A percentile compares a stretch with the other conserved stretches of the same genome.
phyloP scores from a whole-genome alignment of 2,329 filamentous ascomycete species.

The Epichloe festucae region DNA sequence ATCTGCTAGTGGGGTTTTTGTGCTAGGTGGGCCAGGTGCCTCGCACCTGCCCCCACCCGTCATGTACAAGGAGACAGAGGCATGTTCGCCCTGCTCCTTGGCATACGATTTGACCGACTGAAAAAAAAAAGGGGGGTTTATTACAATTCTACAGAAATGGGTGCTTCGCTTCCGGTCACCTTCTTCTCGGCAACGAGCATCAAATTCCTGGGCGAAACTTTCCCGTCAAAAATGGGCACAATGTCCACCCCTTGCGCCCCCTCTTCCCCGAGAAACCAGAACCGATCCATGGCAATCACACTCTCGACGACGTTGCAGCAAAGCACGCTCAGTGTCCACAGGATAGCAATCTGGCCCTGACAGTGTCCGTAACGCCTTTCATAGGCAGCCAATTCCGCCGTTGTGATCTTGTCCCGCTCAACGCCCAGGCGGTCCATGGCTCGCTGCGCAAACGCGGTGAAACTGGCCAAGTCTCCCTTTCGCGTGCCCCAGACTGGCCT shows the following conservation, averaged over 20 bases:
- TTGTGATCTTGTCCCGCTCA: slow-evolving; percentile 6
- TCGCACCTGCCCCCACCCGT: too few species aligned
- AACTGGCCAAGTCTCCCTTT: slow-evolving; percentile 16
- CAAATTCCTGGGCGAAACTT: slow-evolving; percentile 14
- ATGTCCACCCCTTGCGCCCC: slow-evolving; percentile 12
- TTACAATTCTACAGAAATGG: too few species aligned
- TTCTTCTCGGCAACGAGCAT: slow-evolving; percentile 9
- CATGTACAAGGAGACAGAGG: too few species aligned
- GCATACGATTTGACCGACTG: too few species aligned
- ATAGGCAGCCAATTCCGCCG: slow-evolving; percentile 13
- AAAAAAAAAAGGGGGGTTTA: too few species aligned
- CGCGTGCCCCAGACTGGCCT: slow-evolving; percentile 18
- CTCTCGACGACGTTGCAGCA: slow-evolving; percentile 22
- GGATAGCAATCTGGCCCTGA: slow-evolving; percentile 16
- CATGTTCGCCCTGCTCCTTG: too few species aligned
- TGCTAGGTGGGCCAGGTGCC: too few species aligned
- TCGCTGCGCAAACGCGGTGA: slow-evolving; percentile 14
- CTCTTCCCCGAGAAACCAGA: slow-evolving; percentile 17
- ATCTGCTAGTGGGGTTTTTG: too few species aligned
- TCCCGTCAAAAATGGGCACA: slow-evolving; percentile 15
- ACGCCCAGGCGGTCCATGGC: slow-evolving; percentile 14
- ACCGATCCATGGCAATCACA: slow-evolving; percentile 18
- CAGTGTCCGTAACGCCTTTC: slow-evolving; percentile 12
- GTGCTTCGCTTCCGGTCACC: too few species aligned
- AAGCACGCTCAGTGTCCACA: slow-evolving; percentile 20